Percentiles rank a stretch among this genome's conserved stretches.
phyloP scores from a whole-genome alignment of 73 alveolate species.

The Blepharisma stoltei region DNA sequence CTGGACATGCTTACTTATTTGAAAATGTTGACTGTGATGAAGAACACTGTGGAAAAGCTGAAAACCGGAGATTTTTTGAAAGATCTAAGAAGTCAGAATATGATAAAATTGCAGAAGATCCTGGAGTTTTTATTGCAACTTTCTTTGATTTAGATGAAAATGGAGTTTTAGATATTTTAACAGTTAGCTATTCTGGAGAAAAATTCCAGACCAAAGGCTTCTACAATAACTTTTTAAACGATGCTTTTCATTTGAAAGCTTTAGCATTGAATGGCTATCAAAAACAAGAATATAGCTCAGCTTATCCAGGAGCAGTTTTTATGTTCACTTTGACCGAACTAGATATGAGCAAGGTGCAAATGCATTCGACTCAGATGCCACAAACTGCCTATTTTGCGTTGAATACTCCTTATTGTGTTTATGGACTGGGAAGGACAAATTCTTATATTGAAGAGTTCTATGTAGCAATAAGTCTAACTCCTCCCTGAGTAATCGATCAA shows the following conservation, averaged over 20 bases:
- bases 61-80: neutral
- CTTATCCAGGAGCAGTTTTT: slow-evolving; percentile 27
- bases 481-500: no score
- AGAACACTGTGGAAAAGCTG: neutral
- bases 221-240: slow-evolving; percentile 7
- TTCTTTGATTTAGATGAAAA: slow-evolving; percentile 22
- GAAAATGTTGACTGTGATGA: neutral
- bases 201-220: slow-evolving; percentile 2
- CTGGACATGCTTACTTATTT: neutral
- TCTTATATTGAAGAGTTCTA: slow-evolving; percentile 21
- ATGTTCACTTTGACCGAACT: slow-evolving; percentile 19
- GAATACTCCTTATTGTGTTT: slow-evolving; percentile 24
- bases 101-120: neutral
- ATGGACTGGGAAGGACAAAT: slow-evolving; percentile 28
- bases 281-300: slow-evolving; percentile 8
- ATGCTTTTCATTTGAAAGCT: slow-evolving; percentile 29
- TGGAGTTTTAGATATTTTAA: neutral
- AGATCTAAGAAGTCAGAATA: neutral
- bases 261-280: slow-evolving; percentile 16
- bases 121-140: neutral
- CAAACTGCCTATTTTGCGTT: slow-evolving; percentile 7
- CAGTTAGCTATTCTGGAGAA: neutral
- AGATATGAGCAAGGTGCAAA: slow-evolving; percentile 6
- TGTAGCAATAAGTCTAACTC: no score
- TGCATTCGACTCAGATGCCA: slow-evolving; percentile 27